phyloP scores from a whole-genome alignment of 2,329 filamentous ascomycete species.

The Alternaria sp. region DNA sequence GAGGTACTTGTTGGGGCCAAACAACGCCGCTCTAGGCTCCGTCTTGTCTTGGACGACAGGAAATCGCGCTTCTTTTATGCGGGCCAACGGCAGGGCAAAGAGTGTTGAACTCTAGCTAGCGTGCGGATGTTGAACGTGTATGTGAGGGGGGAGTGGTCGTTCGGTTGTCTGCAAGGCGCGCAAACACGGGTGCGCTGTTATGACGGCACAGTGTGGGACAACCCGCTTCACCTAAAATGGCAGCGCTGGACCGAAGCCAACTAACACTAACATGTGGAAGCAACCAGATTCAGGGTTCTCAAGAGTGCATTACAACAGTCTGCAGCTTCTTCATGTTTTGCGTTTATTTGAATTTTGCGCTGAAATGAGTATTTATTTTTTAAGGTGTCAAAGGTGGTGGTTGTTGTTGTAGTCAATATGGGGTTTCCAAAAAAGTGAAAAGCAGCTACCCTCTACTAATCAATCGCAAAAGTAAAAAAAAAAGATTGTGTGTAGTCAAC shows the following conservation, averaged over 20 bases:
- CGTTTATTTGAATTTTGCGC: not conserved
- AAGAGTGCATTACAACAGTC: not conserved
- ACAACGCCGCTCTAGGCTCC: conserved; percentile 6
- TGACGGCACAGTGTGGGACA: conserved; percentile 22
- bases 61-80: conserved; percentile 8
- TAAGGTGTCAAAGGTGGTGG: too few relatives aligned
- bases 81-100: conserved; percentile 25
- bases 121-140: conserved; percentile 37
- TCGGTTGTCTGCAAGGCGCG: conserved; percentile 11
- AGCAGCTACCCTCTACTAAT: too few relatives aligned
- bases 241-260: conserved; percentile 15
- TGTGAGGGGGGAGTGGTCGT: conserved; percentile 17
- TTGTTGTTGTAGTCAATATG: too few relatives aligned
- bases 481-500: too few relatives aligned
- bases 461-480: too few relatives aligned
- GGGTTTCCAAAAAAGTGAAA: too few relatives aligned
- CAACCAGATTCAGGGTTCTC: not conserved
- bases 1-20: conserved; percentile 21
- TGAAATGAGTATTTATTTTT: not conserved
- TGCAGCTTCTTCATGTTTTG: not conserved
- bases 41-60: conserved; percentile 2
- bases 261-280: conserved; percentile 10
- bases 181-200: conserved; percentile 13
- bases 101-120: conserved; percentile 50
- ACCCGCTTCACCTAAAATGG: conserved; percentile 11